phyloP scores from a whole-genome alignment of 768 basidiomycete genomes.

The Kwoniella sp. region DNA sequence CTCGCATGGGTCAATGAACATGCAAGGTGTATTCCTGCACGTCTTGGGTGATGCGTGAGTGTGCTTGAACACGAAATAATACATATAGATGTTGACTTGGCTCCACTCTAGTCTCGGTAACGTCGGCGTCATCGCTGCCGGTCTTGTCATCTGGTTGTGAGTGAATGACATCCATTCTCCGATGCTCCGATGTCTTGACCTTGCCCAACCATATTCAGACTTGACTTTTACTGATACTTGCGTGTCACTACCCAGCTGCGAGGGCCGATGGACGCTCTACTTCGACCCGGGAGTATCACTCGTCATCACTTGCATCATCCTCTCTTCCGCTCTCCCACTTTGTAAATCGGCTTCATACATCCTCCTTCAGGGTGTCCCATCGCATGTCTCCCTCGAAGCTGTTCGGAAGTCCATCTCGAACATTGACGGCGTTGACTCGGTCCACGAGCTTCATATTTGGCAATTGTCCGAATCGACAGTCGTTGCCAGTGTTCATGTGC shows the following conservation, averaged over 20 bases:
- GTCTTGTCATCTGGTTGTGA: conserved; percentile 85
- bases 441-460: conserved; percentile 93
- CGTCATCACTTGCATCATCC: conserved; percentile 93
- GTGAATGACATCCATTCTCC: conserved; percentile 14
- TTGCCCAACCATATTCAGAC: no score
- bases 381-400: conserved; percentile 83
- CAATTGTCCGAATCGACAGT: conserved; percentile 93
- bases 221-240: conserved; percentile 1
- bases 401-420: conserved; percentile 77
- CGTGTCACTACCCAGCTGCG: conserved; percentile 55
- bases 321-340: conserved; percentile 89
- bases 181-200: no score
- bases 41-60: conserved; percentile 85
- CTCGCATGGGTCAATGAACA: conserved; percentile 82
- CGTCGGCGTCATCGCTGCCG: conserved; percentile 93
- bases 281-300: conserved; percentile 91
- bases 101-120: conserved; percentile 68
- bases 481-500: conserved; percentile 93
- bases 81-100: background rate
- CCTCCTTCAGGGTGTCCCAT: conserved; percentile 88
- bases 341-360: conserved; percentile 87
- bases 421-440: conserved; percentile 80
- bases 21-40: conserved; percentile 92
- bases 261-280: conserved; percentile 83
- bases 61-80: background rate